Evolutionary conservation across 148 eudicot species (phyloP).

Genomic region (Hydrangea macrophylla): DNA sequence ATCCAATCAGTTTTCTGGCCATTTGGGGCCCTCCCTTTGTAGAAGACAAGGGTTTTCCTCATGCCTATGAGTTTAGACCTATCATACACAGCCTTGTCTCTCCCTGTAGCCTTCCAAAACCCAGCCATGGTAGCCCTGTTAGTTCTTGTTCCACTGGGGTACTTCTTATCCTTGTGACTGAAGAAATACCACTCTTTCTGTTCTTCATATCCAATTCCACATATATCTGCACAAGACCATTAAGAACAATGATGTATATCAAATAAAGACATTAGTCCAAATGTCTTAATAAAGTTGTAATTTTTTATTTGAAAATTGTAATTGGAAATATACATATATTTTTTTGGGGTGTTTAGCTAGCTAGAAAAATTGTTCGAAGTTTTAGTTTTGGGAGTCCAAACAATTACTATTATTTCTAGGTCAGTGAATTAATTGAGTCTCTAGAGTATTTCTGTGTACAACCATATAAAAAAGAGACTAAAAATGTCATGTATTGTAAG

Average conservation of each 20-base stretch:
- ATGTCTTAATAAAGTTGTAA: too few relatives aligned
- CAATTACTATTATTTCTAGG: too few relatives aligned
- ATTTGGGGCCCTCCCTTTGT: constrained; percentile 85
- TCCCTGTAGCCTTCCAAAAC: constrained; percentile 90
- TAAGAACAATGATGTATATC: not conserved
- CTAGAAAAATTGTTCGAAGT: too few relatives aligned
- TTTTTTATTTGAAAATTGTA: too few relatives aligned
- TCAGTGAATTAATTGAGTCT: too few relatives aligned
- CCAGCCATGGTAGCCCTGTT: constrained; percentile 87
- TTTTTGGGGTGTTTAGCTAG: not conserved
- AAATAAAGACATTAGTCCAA: not conserved
- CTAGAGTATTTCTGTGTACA: too few relatives aligned
- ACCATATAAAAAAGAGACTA: too few relatives aligned
- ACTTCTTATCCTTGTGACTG: constrained; percentile 80
- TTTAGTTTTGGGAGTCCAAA: not conserved
- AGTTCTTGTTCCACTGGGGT: constrained; percentile 79
- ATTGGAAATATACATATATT: too few relatives aligned
- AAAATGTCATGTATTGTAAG: too few relatives aligned
- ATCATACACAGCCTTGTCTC: constrained; percentile 76
- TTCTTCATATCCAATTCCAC: constrained; percentile 75
- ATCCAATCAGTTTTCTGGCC: constrained; percentile 90
- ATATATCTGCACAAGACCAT: constrained; percentile 41
- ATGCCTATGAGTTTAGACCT: constrained; percentile 68
- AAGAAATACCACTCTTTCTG: constrained; percentile 85
- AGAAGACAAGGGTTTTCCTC: constrained; percentile 89